Evolutionary conservation across 805 yeast species (phyloP), one percentile per base, ranked within the genome.

Genomic region (Wickerhamomyces bovis): DNA sequence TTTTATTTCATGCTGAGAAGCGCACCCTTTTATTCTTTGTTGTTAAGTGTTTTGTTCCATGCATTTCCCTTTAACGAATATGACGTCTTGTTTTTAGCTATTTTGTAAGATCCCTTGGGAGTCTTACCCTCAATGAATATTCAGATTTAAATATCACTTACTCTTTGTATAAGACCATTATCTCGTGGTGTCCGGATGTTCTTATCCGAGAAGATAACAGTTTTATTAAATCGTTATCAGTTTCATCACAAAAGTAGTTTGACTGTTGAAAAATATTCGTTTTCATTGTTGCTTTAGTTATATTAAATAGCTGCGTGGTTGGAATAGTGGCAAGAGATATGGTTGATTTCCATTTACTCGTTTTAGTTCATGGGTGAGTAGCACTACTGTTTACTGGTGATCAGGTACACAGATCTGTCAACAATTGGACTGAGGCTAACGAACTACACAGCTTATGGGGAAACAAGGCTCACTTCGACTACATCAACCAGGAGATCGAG

Each of bases 361-460:
- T 50, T 8, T 40, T 50, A 5, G 53, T 50, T 21, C 53, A 50
- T n/a, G 53, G 53, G 53, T 47, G 12, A 31, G 53, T 38, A 11
- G n/a, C 6, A 4, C 10, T 15, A 4, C n/a, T n/a, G n/a, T n/a
- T 33, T 42, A 19, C 13, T 13, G 12, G 19, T 15, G 30, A 19
- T 25, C 10, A 15, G 10, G 11, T 25, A 6, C 31, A 28, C n/a
- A 28, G 28, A 25, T 10, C 31, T 13, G 3, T 3, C n/a, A 19
- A 7, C 36, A 8, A 19, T 16, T 16, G 4, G 21, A 16, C 38
- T 10, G 21, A 13, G 18, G 38, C 50, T 45, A 41, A 44, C 44
- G n/a, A 42, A 25, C 15, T 5, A n/a, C n/a, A 11, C 51, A 77
- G 85, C 0, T 70, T 87, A 40, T 88, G 95, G 95, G 96, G 96